phyloP scores from a whole-genome alignment of 1,139 yeast genomes.

The Meyerozyma sp. region DNA sequence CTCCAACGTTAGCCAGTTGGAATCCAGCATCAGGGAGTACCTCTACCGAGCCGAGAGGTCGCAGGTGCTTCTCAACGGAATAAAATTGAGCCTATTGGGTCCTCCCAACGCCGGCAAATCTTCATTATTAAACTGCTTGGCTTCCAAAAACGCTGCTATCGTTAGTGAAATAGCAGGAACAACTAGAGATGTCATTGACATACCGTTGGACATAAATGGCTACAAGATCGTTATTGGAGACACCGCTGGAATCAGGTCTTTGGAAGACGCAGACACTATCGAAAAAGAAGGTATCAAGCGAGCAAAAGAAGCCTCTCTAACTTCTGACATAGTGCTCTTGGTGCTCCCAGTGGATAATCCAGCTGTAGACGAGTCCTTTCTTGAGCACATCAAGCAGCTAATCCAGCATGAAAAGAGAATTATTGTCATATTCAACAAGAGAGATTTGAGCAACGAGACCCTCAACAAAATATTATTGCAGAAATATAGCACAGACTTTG shows the following conservation, averaged over 20 bases:
- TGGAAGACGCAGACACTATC: conserved; percentile 44
- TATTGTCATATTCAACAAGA: conserved; percentile 52
- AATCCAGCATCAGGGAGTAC: conserved; percentile 43
- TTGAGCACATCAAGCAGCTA: conserved; percentile 28
- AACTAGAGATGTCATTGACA: conserved; percentile 82
- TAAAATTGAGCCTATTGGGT: conserved; percentile 70
- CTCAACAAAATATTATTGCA: conserved; percentile 13
- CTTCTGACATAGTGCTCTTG: conserved; percentile 58
- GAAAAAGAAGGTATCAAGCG: conserved; percentile 81
- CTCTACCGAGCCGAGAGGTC: conserved; percentile 51
- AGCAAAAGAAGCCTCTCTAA: conserved; percentile 54
- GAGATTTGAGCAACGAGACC: conserved; percentile 44
- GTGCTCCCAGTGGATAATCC: conserved; percentile 38
- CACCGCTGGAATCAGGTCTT: conserved; percentile 85
- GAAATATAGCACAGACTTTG: conserved; percentile 16
- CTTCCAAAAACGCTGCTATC: conserved; percentile 80
- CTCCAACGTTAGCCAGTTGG: conserved; percentile 33
- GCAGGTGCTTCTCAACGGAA: conserved; percentile 66
- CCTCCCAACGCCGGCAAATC: conserved; percentile 98
- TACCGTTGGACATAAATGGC: conserved; percentile 78
- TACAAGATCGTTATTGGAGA: conserved; percentile 82
- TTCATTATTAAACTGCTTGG: conserved; percentile 67
- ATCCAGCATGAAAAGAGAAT: conserved; percentile 22
- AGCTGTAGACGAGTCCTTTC: conserved; percentile 21
- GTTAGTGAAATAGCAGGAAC: conserved; percentile 94